Conservation (phyloP, 169 alveolate genomes). For the Theileria annulata region DNA sequence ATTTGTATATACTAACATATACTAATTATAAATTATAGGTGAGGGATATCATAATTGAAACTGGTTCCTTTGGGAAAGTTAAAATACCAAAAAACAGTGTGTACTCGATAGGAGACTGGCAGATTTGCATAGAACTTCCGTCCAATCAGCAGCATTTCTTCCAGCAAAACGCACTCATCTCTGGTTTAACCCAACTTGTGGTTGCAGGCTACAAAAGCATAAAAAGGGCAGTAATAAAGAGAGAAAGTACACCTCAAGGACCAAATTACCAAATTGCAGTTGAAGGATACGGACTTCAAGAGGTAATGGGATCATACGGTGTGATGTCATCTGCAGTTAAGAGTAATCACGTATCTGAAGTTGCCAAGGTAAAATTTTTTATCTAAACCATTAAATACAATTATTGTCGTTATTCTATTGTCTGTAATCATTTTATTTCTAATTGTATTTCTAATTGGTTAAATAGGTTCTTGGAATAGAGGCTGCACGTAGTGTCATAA, state of each 20-base stretch:
- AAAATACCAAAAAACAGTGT: conserved; percentile 77
- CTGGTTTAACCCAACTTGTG: conserved; percentile 70
- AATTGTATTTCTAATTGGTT: background rate
- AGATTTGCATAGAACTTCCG: conserved; percentile 63
- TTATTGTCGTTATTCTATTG: background rate
- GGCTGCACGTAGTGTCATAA: conserved; percentile 94
- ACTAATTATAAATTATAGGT: conserved; percentile 41
- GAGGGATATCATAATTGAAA: conserved; percentile 77
- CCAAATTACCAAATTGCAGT: conserved; percentile 83
- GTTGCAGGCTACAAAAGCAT: conserved; percentile 78
- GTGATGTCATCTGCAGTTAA: conserved; percentile 84
- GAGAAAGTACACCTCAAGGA: conserved; percentile 79
- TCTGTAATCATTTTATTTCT: background rate
- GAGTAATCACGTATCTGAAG: conserved; percentile 93
- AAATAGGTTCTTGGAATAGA: conserved; percentile 90
- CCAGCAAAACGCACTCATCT: conserved; percentile 77
- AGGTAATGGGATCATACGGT: conserved; percentile 92
- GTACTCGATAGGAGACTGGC: conserved; percentile 70
- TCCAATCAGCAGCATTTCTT: conserved; percentile 70
- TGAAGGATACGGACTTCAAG: conserved; percentile 91
- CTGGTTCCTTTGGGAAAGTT: conserved; percentile 80
- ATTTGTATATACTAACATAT: background rate
- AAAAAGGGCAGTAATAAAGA: conserved; percentile 83
- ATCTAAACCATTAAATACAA: no score
- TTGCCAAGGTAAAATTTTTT: conserved; percentile 74